Evolutionary conservation across 768 basidiomycete genomes (phyloP).

Genomic region (Russula sp.): DNA sequence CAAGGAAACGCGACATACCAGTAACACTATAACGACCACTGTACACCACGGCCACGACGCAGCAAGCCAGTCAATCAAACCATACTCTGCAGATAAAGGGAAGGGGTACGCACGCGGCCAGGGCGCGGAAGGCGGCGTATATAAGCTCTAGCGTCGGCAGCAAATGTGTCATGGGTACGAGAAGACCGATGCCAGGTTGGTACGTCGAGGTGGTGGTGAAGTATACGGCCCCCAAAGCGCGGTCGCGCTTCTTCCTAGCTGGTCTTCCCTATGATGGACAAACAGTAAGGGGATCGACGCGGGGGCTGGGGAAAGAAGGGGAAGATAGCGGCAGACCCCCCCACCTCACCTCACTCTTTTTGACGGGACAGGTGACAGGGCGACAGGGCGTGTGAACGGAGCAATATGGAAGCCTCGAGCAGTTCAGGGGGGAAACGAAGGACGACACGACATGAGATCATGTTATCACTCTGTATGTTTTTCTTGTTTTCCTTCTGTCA

Average conservation of each 20-base stretch:
- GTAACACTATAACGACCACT: slow-evolving; percentile 25
- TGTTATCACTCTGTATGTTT: too few relatives aligned
- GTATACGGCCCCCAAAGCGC: neutral
- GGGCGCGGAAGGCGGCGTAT: neutral
- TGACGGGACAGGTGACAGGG: neutral
- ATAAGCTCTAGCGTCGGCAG: neutral
- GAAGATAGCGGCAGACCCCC: fast-evolving
- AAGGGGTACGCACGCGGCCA: neutral
- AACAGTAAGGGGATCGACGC: neutral
- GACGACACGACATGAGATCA: too few relatives aligned
- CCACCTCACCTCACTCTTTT: neutral
- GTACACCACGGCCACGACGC: neutral
- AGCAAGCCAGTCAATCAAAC: neutral
- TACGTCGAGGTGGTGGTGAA: neutral
- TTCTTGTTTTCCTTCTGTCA: too few relatives aligned
- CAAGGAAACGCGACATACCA: neutral
- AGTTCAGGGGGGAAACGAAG: too few relatives aligned
- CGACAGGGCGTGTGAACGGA: neutral
- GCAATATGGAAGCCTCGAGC: too few relatives aligned
- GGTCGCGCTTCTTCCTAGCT: neutral
- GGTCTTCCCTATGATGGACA: neutral
- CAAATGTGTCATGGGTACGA: neutral
- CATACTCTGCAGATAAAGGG: neutral
- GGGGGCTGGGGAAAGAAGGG: neutral
- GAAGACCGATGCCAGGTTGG: neutral